phyloP scores from a whole-genome alignment of 768 basidiomycete genomes.

The Tricholoma bakamatsutake region DNA sequence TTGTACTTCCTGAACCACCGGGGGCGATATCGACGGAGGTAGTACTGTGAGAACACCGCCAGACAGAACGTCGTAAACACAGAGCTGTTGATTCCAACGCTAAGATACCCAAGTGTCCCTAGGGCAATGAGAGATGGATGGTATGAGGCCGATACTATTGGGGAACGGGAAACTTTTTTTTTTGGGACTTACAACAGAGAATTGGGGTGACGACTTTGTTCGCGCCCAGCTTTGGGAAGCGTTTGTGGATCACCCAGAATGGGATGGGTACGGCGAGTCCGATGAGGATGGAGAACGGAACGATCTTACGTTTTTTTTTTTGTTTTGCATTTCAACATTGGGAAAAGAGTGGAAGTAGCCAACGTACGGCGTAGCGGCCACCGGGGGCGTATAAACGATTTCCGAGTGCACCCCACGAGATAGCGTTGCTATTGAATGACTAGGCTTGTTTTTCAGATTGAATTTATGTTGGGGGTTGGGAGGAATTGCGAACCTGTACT shows the following conservation, averaged over 20 bases:
- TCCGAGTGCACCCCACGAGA: conserved; percentile 54
- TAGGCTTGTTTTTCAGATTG: not conserved
- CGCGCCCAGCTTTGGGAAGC: conserved; percentile 41
- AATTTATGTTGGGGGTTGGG: too few species aligned
- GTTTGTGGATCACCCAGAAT: conserved; percentile 44
- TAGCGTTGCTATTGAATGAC: conserved; percentile 39
- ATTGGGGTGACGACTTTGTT: conserved; percentile 47
- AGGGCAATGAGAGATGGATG: too few species aligned
- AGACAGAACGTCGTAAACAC: conserved; percentile 4
- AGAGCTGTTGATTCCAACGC: not conserved
- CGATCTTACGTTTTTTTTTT: conserved; percentile 25
- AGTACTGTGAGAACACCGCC: conserved; percentile 1
- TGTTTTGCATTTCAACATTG: too few species aligned
- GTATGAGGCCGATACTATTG: too few species aligned
- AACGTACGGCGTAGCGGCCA: conserved; percentile 38
- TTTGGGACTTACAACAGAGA: conserved; percentile 27
- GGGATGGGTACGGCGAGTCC: conserved; percentile 50
- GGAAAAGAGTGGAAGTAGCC: too few species aligned
- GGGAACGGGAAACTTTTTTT: too few species aligned
- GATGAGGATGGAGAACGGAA: conserved; percentile 40
- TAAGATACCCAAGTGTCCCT: not conserved
- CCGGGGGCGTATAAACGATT: conserved; percentile 39
- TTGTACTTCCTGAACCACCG: conserved; percentile 49
- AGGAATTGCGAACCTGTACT: conserved; percentile 20
- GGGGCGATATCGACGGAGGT: conserved; percentile 26